A percentile compares a stretch with the other conserved stretches of the same genome.
Evolutionary conservation across 345 rosid genomes (phyloP).

Genomic region (Bruguiera parviflora): DNA sequence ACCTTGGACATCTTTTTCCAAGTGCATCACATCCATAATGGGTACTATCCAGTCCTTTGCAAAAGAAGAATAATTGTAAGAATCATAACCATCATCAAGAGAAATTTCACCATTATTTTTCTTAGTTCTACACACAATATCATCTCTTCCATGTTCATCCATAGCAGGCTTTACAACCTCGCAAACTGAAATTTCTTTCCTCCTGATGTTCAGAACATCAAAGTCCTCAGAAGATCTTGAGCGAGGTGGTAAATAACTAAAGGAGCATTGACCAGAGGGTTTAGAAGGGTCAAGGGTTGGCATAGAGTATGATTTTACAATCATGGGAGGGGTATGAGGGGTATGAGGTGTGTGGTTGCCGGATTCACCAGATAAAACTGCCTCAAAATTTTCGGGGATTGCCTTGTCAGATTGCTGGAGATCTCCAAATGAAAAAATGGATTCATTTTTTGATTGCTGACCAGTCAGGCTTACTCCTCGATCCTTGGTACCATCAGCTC

Average conservation of each 20-base stretch:
- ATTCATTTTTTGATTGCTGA: conserved; percentile 36
- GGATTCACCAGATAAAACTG: conserved; percentile 33
- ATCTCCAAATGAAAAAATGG: conserved; percentile 64
- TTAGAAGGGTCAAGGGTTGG: conserved; percentile 37
- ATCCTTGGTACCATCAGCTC: conserved; percentile 29
- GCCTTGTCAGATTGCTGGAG: conserved; percentile 46
- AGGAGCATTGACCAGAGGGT: conserved; percentile 32
- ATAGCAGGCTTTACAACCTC: conserved; percentile 28
- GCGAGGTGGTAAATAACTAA: conserved; percentile 28
- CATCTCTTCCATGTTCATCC: conserved; percentile 35
- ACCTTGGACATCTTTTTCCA: conserved; percentile 35
- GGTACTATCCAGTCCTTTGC: conserved; percentile 80
- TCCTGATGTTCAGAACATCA: conserved; percentile 33
- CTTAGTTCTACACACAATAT: conserved; percentile 24
- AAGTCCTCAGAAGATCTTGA: conserved; percentile 69
- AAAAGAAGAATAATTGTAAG: conserved; percentile 47
- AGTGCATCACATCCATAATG: conserved; percentile 42
- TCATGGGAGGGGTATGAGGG: conserved; percentile 17
- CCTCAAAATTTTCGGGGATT: conserved; percentile 39
- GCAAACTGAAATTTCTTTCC: conserved; percentile 36
- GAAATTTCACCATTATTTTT: conserved; percentile 37
- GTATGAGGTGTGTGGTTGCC: conserved; percentile 7
- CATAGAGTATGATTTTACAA: conserved; percentile 57
- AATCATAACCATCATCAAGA: conserved; percentile 44
- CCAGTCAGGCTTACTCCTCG: conserved; percentile 25